Conservation (phyloP, 2,329 filamentous ascomycete genomes). For the Arthroderma uncinatum region DNA sequence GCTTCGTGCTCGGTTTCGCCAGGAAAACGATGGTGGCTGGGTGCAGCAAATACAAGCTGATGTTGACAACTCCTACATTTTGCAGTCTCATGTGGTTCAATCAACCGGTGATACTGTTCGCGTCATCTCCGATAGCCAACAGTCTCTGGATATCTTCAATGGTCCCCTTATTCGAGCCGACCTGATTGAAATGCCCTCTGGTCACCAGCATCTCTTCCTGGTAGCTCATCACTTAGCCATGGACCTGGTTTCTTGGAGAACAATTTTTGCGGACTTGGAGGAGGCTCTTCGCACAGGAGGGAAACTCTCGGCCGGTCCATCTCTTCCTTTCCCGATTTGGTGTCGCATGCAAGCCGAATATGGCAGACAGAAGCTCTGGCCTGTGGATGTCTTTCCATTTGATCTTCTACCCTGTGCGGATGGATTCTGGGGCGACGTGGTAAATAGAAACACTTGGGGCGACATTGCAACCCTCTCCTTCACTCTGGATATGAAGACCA, state of each 20-base stretch:
- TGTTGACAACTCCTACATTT: neutral
- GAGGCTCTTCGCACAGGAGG: slow-evolving; percentile 21
- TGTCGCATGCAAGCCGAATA: slow-evolving; percentile 24
- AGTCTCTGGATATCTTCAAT: slow-evolving; percentile 24
- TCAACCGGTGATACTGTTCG: neutral
- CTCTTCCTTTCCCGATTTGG: slow-evolving; percentile 30
- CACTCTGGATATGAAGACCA: too few relatives aligned
- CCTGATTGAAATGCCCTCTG: neutral
- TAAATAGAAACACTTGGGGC: too few relatives aligned
- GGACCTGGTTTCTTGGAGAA: slow-evolving; percentile 17
- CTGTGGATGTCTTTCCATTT: neutral
- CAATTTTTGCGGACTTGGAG: slow-evolving; percentile 12
- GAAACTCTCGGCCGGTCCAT: slow-evolving; percentile 18
- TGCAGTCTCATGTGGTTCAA: slow-evolving; percentile 3
- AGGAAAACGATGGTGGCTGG: neutral
- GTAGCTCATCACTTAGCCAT: slow-evolving; percentile 15
- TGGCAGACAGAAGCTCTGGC: too few relatives aligned
- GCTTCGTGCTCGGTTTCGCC: slow-evolving; percentile 5
- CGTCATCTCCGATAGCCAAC: slow-evolving; percentile 21
- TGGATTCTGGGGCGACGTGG: too few relatives aligned
- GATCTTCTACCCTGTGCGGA: slow-evolving; percentile 21
- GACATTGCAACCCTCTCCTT: too few relatives aligned
- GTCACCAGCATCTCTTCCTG: slow-evolving; percentile 1
- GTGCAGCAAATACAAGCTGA: slow-evolving; percentile 14
- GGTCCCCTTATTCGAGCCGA: slow-evolving; percentile 6